These are phyloP conservation scores for Clavispora carvajalis DNA, from an alignment of 805 yeast genomes.

Conservation along the genomic window DNA sequence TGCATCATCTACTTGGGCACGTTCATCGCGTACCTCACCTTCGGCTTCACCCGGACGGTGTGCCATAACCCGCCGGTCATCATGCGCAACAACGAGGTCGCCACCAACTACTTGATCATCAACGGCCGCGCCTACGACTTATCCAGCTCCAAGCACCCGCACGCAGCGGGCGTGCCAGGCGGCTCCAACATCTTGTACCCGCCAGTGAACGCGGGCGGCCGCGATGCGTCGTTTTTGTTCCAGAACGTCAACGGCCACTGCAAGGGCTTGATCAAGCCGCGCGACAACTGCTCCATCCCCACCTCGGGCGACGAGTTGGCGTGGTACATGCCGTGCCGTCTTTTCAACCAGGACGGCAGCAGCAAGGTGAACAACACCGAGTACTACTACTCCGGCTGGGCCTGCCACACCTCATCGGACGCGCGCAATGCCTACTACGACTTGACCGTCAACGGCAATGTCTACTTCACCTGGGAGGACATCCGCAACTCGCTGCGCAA, in stretches of 20 bases:
- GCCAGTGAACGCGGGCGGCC: conserved; percentile 83
- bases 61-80: conserved; percentile 48
- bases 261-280: conserved; percentile 68
- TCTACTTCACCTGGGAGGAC: conserved; percentile 89
- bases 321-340: conserved; percentile 94
- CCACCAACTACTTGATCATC: conserved; percentile 58
- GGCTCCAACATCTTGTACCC: conserved; percentile 77
- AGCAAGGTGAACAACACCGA: conserved; percentile 57
- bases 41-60: conserved; percentile 84
- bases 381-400: conserved; percentile 75
- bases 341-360: conserved; percentile 67
- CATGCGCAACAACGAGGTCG: conserved; percentile 56
- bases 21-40: conserved; percentile 78
- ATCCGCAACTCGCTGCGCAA: conserved; percentile 62
- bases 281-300: conserved; percentile 68
- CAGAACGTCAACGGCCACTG: conserved; percentile 93
- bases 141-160: conserved; percentile 70
- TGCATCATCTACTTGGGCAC: conserved; percentile 71
- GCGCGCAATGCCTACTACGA: conserved; percentile 69
- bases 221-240: conserved; percentile 76
- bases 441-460: conserved; percentile 60
- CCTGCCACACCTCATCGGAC: conserved; percentile 66
- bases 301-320: conserved; percentile 57
- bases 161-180: conserved; percentile 67
- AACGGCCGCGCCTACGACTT: conserved; percentile 79